Evolutionary conservation across 495 filamentous ascomycete species (phyloP).

Genomic region (Neurospora sp.): DNA sequence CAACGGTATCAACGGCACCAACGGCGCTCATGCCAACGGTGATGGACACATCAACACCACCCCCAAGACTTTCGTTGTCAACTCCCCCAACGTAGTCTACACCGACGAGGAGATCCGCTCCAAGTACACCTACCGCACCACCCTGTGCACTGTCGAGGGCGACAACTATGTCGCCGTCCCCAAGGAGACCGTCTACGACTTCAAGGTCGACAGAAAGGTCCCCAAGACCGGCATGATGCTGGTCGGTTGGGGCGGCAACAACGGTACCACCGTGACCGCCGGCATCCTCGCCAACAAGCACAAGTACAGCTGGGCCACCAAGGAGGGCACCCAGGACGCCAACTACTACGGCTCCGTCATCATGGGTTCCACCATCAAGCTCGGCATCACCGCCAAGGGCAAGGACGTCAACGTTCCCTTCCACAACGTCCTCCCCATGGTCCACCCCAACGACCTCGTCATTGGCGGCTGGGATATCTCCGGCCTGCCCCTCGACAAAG

Average conservation of each 20-base stretch:
- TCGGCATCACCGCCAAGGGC: constrained; percentile 78
- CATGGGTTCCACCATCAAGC: constrained; percentile 95
- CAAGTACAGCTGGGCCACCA: constrained; percentile 81
- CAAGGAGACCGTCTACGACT: constrained; percentile 85
- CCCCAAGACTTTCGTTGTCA: constrained; percentile 64
- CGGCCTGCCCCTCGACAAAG: constrained; percentile 70
- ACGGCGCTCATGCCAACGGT: constrained; percentile 22
- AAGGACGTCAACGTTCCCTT: constrained; percentile 95
- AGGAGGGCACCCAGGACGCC: constrained; percentile 69
- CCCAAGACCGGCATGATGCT: constrained; percentile 95
- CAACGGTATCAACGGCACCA: constrained; percentile 47
- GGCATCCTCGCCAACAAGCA: constrained; percentile 95
- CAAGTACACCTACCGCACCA: constrained; percentile 95
- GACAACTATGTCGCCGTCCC: constrained; percentile 76
- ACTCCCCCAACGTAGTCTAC: constrained; percentile 89
- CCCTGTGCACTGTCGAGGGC: constrained; percentile 58
- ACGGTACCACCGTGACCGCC: constrained; percentile 92
- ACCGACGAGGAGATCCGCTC: constrained; percentile 79
- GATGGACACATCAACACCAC: constrained; percentile 6
- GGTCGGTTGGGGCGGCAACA: constrained; percentile 97
- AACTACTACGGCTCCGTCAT: constrained; percentile 98
- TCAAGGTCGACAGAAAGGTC: constrained; percentile 91
- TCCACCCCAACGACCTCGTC: constrained; percentile 90
- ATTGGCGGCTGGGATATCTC: constrained; percentile 98
- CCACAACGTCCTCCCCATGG: constrained; percentile 90